Percentiles rank a stretch among this genome's conserved stretches.
Evolutionary conservation across 2,329 filamentous ascomycete genomes (phyloP).

Genomic region (Hirsutella minnesotensis): DNA sequence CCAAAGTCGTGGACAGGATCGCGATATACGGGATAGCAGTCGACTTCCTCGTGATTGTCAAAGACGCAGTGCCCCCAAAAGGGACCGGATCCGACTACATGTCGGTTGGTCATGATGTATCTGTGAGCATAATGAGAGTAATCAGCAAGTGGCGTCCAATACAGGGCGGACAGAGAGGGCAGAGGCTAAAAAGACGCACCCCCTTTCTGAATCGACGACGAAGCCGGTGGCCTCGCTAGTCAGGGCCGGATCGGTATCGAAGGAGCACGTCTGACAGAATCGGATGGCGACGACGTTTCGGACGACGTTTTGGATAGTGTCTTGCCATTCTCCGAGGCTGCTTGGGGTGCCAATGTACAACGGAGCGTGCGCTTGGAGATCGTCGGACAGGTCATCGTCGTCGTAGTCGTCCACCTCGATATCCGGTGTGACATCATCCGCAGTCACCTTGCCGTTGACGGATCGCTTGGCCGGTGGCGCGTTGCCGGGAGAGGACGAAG

Average conservation of each 20-base stretch:
- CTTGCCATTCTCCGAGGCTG: conserved; percentile 67
- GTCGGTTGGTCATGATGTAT: conserved; percentile 78
- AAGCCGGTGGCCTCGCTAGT: conserved; percentile 96
- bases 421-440: conserved; percentile 38
- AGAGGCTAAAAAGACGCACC: conserved; percentile 35
- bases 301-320: conserved; percentile 87
- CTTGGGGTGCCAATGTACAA: conserved; percentile 25
- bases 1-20: conserved; percentile 98
- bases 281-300: conserved; percentile 96
- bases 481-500: conserved; percentile 27
- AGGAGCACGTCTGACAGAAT: conserved; percentile 95
- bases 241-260: conserved; percentile 91
- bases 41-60: conserved; percentile 95
- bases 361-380: conserved; percentile 19
- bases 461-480: conserved; percentile 22
- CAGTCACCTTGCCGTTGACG: conserved; percentile 36
- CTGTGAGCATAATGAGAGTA: conserved; percentile 16
- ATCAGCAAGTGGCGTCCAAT: not conserved
- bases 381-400: conserved; percentile 29
- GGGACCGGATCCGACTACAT: conserved; percentile 88
- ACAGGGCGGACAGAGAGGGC: not conserved
- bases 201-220: conserved; percentile 87
- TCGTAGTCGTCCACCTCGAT: conserved; percentile 22
- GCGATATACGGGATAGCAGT: conserved; percentile 92
- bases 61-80: conserved; percentile 99